phyloP scores from a whole-genome alignment of 2,329 filamentous ascomycete species.

The Epichloe gansuensis region DNA sequence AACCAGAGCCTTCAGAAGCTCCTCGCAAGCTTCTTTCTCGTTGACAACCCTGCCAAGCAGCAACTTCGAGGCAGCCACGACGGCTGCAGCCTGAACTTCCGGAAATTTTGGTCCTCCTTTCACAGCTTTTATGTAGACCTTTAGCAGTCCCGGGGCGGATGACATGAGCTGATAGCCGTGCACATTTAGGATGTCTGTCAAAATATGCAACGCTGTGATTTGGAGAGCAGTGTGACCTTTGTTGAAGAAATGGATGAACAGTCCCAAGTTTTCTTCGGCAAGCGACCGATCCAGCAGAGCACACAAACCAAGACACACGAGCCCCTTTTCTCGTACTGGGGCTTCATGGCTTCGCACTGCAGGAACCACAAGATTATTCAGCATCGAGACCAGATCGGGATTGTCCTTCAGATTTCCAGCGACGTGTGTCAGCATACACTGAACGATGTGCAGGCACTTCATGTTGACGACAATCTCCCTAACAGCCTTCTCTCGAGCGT shows the following conservation, averaged over 20 bases:
- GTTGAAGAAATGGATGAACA: conserved; percentile 93
- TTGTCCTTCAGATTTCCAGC: conserved; percentile 79
- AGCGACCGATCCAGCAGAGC: conserved; percentile 84
- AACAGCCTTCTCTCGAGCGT: conserved; percentile 61
- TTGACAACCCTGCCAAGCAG: conserved; percentile 69
- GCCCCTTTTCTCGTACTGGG: conserved; percentile 78
- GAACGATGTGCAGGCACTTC: conserved; percentile 93
- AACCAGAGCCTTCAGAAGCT: conserved; percentile 74
- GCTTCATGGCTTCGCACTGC: conserved; percentile 89
- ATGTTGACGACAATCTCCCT: conserved; percentile 93
- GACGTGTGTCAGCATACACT: conserved; percentile 94
- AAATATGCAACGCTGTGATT: conserved; percentile 78
- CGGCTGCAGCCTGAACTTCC: conserved; percentile 69
- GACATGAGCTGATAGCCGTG: conserved; percentile 69
- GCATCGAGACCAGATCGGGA: conserved; percentile 85
- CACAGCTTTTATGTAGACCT: conserved; percentile 74
- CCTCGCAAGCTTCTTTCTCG: conserved; percentile 50
- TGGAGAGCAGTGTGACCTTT: conserved; percentile 86
- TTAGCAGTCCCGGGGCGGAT: conserved; percentile 56
- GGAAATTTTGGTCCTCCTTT: conserved; percentile 56
- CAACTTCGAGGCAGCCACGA: conserved; percentile 72
- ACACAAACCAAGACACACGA: conserved; percentile 82
- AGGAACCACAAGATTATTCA: conserved; percentile 92
- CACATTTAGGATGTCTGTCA: conserved; percentile 84
- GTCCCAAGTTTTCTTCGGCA: conserved; percentile 77